phyloP scores from a whole-genome alignment of 345 rosid species.

The Limnanthes douglasii region DNA sequence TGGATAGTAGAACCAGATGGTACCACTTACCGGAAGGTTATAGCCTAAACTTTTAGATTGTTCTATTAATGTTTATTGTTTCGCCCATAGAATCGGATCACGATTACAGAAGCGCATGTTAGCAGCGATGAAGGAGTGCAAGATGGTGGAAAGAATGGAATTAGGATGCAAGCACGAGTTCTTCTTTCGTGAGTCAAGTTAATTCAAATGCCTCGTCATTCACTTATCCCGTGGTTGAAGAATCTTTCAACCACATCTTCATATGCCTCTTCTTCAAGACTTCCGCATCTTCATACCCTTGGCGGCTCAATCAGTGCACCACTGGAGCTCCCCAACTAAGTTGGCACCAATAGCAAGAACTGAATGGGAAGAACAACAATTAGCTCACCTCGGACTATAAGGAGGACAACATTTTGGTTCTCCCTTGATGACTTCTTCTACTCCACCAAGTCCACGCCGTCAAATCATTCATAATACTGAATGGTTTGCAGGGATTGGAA shows the following conservation, averaged over 20 bases:
- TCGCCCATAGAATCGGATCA: no score
- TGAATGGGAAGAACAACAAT: conserved; percentile 49
- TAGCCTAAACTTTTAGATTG: neutral
- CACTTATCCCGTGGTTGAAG: conserved; percentile 91
- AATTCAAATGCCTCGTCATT: conserved; percentile 44
- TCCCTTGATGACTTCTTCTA: conserved; percentile 70
- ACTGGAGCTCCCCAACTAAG: conserved; percentile 76
- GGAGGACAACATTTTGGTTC: no score
- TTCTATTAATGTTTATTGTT: no score
- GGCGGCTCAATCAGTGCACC: conserved; percentile 98
- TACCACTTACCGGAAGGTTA: conserved; percentile 81
- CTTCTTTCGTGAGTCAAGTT: conserved; percentile 39
- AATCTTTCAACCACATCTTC: conserved; percentile 65
- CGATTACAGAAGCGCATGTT: no score
- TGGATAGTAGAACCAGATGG: conserved; percentile 84
- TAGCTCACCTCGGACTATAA: no score
- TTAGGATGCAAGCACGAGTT: conserved; percentile 60
- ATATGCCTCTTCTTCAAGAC: conserved; percentile 66
- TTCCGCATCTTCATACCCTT: conserved; percentile 52
- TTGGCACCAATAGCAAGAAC: conserved; percentile 55
- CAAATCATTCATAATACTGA: conserved; percentile 66
- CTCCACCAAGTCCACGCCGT: conserved; percentile 88
- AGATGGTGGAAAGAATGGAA: conserved; percentile 71
- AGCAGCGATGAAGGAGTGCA: conserved; percentile 61
- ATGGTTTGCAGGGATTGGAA: conserved; percentile 70